Conservation (phyloP, 2,329 filamentous ascomycete genomes). For the Alternaria triticina region DNA sequence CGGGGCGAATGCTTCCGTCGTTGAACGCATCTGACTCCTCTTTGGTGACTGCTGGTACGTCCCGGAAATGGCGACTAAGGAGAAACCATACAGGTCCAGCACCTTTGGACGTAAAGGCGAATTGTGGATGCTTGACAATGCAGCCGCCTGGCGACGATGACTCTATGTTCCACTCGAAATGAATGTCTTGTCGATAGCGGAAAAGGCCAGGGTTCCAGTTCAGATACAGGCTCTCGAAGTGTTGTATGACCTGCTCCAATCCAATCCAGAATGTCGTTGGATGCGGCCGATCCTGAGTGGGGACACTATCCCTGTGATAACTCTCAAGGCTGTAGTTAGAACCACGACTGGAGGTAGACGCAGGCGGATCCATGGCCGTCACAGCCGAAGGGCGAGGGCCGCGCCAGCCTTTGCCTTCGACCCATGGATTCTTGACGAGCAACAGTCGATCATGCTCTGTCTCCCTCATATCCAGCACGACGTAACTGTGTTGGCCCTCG, state of each 20-base stretch:
- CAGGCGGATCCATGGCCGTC: constrained; percentile 22
- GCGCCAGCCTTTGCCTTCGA: constrained; percentile 77
- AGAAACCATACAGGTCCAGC: constrained; percentile 80
- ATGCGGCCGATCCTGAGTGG: constrained; percentile 44
- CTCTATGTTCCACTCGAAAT: constrained; percentile 80
- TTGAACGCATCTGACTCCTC: constrained; percentile 41
- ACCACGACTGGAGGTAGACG: constrained; percentile 21
- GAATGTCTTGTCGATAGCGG: constrained; percentile 79
- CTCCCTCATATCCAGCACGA: constrained; percentile 79
- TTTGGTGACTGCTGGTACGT: constrained; percentile 54
- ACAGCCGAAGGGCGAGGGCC: constrained; percentile 50
- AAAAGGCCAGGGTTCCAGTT: constrained; percentile 97
- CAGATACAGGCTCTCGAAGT: constrained; percentile 94
- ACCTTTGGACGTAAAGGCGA: constrained; percentile 59
- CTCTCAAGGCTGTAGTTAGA: constrained; percentile 26
- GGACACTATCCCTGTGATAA: constrained; percentile 35
- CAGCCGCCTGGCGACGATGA: constrained; percentile 71
- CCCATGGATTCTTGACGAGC: constrained; percentile 96
- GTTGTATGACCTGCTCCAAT: constrained; percentile 83
- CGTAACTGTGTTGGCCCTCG: constrained; percentile 92
- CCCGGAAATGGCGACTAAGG: constrained; percentile 81
- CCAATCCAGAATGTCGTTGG: constrained; percentile 95
- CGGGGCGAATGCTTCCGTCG: constrained; percentile 34
- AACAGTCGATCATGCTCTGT: constrained; percentile 69
- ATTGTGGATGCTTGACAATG: constrained; percentile 70